Base-by-base conservation (phyloP, 2,329 filamentous ascomycete species). In the Fusarium sp. region DNA sequence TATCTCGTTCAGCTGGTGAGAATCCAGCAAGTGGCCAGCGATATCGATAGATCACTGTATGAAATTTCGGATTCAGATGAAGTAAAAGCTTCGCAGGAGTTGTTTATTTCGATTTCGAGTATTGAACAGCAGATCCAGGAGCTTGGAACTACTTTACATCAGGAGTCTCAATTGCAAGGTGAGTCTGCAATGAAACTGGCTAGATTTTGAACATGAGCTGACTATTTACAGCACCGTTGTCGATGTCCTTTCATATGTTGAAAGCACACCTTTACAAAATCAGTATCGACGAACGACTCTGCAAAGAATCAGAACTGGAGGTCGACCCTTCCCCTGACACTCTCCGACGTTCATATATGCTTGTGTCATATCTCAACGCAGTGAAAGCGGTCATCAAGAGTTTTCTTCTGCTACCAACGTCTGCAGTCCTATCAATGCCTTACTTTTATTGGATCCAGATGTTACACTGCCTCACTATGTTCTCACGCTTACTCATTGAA, bases 401-500 rank as follows among this genome's bases (percentile, higher is more conserved):
- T n/a, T 57, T 64, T 15, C 36, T 58, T 0, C 38, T 44, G 6
- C 3, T 58, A 0, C 23, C 30, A 3, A 44, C 45, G 13, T 38
- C 59, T 1, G 28, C 38, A 13, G 49, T 65, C 7, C 26, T 58
- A 15, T 64, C 62, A 12, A 58, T 64, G 33, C 59, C 52, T 10
- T 64, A 65, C 28, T 18, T 45, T 2, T 31, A 65, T 7, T 65
- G 52, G 59, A 58, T 64, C 31, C 62, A 57, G 8, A 45, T 64
- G 41, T 59, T 41, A 1, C 59, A 64, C 40, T 57, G 45, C 4
- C 58, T 64, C 11, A 40, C 52, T n/a, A 58, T 65, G 33, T 64
- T 53, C n/a, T 65, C 51, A 13, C 52, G 59, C 8, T 2, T 64
- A 6, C 16, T 65, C 8, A 34, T 58, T n/a, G 52, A 41, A 28